Base-by-base conservation (phyloP, 352 stramenopile species). In the Achlya hypogyna region DNA sequence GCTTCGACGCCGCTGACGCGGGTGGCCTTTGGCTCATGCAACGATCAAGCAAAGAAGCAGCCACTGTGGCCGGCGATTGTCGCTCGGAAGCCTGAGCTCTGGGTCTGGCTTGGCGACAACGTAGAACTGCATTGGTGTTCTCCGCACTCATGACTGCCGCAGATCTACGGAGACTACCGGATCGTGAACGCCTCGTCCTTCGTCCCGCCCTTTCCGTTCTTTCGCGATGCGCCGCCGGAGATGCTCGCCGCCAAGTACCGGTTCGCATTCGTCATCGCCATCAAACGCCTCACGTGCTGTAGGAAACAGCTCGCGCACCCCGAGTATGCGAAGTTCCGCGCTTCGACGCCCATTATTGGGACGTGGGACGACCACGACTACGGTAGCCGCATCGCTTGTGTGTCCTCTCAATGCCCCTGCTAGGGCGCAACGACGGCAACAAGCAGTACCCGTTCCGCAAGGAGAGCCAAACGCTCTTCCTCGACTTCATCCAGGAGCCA, bases 301-400 rank as follows among this genome's bases (percentile, higher is more conserved):
- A 93, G 84, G 18, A 88, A 84, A 31, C 71, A 87, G 62, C 42
- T 82, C 31, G 73, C 73, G 5, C 86, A 91, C 65, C 72, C 78
- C 2, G 80, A 90, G 60, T 93, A 93, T 72, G 71, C 63, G 14
- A 56, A 72, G 53, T 87, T 94, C 34, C 75, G 78, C 18, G 75
- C 75, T 38, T 75, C 49, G 51, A 89, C 80, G 58, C 86, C 86
- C 5, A 78, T 91, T 45, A 89, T 94, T 45, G 86, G 81, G n/a
- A 89, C 91, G 63, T 94, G 86, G 81, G 83, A 96, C 69, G 88
- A 96, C 72, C 87, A 96, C 65, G 88, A 96, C 70, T 96, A 91
- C 62, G 88, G 88, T n/a, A 89, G n/a, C 6, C 8, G 2, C 2
- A 3, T n/a, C n/a, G 38, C 38, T 18, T 45, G 12, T 45, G 34